phyloP scores from a whole-genome alignment of 2,329 filamentous ascomycete genomes.

The Diaporthe caulivora region DNA sequence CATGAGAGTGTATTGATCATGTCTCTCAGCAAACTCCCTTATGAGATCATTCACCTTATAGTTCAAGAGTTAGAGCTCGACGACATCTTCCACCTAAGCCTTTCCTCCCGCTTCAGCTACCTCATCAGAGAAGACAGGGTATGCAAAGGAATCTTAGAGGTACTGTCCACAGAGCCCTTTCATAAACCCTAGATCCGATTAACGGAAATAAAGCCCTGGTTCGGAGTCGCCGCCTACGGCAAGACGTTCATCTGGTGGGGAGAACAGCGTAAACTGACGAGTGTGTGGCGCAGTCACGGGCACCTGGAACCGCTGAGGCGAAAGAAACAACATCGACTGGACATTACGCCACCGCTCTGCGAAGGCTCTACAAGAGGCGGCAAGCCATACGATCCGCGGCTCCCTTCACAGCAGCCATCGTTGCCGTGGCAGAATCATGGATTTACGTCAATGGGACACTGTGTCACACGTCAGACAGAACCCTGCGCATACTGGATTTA shows the following conservation, averaged over 20 bases:
- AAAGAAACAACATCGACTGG: constrained; percentile 46
- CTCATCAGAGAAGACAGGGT: constrained; percentile 67
- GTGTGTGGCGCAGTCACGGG: constrained; percentile 48
- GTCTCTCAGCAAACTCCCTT: constrained; percentile 62
- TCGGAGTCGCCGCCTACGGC: neutral
- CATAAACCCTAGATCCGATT: neutral
- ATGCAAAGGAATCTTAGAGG: constrained; percentile 69
- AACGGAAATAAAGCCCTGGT: neutral
- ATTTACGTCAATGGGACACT: constrained; percentile 73
- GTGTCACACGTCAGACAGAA: constrained; percentile 68
- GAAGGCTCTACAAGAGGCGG: constrained; percentile 71
- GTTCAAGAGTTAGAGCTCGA: constrained; percentile 66
- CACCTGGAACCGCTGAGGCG: constrained; percentile 49
- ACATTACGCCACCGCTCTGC: constrained; percentile 65
- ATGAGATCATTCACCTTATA: constrained; percentile 74
- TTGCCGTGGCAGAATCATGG: constrained; percentile 72
- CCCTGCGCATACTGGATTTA: constrained; percentile 71
- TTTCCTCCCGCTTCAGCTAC: constrained; percentile 64
- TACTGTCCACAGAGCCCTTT: constrained; percentile 49
- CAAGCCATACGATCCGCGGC: constrained; percentile 70
- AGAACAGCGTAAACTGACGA: constrained; percentile 42
- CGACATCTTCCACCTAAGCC: constrained; percentile 69
- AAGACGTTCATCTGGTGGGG: neutral
- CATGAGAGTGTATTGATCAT: constrained; percentile 44
- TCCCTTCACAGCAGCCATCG: constrained; percentile 71